Evolutionary conservation across 2,329 filamentous ascomycete genomes (phyloP).

Genomic region (Plectosphaerella cucumerina): DNA sequence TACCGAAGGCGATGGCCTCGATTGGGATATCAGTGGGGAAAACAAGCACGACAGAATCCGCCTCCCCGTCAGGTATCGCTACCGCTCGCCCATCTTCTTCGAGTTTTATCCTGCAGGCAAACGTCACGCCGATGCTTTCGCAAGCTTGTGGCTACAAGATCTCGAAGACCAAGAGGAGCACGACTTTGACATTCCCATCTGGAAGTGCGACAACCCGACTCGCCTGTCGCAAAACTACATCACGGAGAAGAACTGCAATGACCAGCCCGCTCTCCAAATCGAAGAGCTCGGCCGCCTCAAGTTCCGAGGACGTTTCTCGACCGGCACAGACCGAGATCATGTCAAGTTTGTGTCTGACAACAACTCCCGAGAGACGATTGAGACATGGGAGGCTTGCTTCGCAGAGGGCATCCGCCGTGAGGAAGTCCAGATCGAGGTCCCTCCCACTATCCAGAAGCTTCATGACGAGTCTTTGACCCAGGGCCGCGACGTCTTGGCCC

Average conservation of each 20-base stretch:
- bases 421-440: conserved; percentile 69
- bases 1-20: conserved; percentile 49
- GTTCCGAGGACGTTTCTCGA: conserved; percentile 80
- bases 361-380: conserved; percentile 85
- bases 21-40: conserved; percentile 43
- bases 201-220: conserved; percentile 70
- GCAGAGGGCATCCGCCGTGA: conserved; percentile 77
- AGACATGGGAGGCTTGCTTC: conserved; percentile 89
- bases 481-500: conserved; percentile 74
- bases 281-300: conserved; percentile 76
- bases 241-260: conserved; percentile 68
- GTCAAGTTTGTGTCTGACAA: conserved; percentile 81
- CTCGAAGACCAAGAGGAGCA: conserved; percentile 74
- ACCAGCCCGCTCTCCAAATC: conserved; percentile 70
- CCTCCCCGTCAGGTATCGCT: conserved; percentile 85
- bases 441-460: conserved; percentile 65
- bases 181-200: conserved; percentile 84
- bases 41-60: conserved; percentile 48
- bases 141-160: conserved; percentile 81
- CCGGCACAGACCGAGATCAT: conserved; percentile 85
- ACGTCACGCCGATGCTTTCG: conserved; percentile 68
- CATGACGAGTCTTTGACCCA: conserved; percentile 79
- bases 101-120: conserved; percentile 73
- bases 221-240: conserved; percentile 90
- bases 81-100: conserved; percentile 84